Conservation (phyloP, 2,329 filamentous ascomycete genomes). For the Hymenoscyphus infarciens region DNA sequence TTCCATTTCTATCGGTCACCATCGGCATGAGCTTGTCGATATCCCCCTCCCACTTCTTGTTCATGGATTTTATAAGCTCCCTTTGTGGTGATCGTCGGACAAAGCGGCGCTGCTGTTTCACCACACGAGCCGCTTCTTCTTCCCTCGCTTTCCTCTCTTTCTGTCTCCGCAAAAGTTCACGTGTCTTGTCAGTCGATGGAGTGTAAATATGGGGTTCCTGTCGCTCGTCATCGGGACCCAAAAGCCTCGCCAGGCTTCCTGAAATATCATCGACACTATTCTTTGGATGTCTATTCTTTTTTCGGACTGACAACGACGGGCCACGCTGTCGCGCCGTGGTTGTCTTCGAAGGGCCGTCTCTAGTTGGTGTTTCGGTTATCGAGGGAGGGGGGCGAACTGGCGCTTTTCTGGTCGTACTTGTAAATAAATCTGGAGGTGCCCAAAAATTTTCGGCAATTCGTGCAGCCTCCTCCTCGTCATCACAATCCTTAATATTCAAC, state of each 20-base stretch:
- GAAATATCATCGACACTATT: not conserved
- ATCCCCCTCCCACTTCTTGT: slow-evolving; percentile 38
- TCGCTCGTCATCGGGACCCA: not conserved
- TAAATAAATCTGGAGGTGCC: slow-evolving; percentile 21
- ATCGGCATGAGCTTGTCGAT: slow-evolving; percentile 35
- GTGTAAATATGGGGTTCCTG: not conserved
- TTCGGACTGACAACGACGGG: not conserved
- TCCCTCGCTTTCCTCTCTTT: slow-evolving; percentile 17
- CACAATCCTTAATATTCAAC: slow-evolving; percentile 15
- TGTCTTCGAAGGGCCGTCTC: not conserved
- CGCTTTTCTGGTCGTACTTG: not conserved
- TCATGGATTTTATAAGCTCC: slow-evolving; percentile 32
- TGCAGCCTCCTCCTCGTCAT: slow-evolving; percentile 21
- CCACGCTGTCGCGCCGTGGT: not conserved
- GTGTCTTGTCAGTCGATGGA: not conserved
- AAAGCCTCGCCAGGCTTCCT: not conserved
- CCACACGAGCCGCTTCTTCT: slow-evolving; percentile 21
- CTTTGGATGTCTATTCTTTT: not conserved
- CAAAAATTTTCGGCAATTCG: slow-evolving; percentile 22
- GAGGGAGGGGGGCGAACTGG: not conserved
- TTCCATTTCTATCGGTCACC: slow-evolving; percentile 23
- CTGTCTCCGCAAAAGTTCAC: not conserved
- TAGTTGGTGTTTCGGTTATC: not conserved
- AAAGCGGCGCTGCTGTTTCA: slow-evolving; percentile 28
- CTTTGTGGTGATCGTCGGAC: slow-evolving; percentile 25